Evolutionary conservation across 805 yeast species (phyloP), one percentile per base, ranked within the genome.

Genomic region (Jamesozyma jinghongensis): DNA sequence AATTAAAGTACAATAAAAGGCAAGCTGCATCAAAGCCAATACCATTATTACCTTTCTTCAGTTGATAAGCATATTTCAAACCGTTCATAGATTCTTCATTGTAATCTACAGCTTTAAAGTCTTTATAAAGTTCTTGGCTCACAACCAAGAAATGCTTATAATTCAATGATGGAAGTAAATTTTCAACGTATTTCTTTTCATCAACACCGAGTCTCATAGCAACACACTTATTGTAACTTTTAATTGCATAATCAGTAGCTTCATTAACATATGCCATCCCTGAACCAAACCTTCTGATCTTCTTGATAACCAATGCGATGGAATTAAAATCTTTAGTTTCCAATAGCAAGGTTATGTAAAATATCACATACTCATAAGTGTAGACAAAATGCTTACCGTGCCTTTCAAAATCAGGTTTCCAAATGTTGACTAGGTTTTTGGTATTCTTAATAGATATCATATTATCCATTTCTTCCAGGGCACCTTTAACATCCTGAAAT

Each of bases 301-400:
- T 83, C 30, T 79, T 82, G 10, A 80, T 71, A 54, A 88, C 69
- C 5, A 68, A 61, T 2, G 78, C 67, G 46, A 92, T 63, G 0
- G 77, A 67, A 13, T 71, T 72, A 35, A 81, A 66, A 50, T 86
- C 90, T 8, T 68, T 62, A 7, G 73, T 66, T 19, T 66, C 59
- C 27, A 69, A 63, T 19, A 85, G 59, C 19, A 88, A 53, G 18
- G 72, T 73, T 36, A 82, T 71, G 50, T 71, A 79, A 53, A 80
- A 82, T 36, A 65, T 57, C 18, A 85, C 73, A 54, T 92, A 90
- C 40, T 78, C 75, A 47, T 69, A 72, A 26, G 81, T 80, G 61
- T 82, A 86, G 10, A 76, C 77, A 57, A 87, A 90, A 61, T 90
- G 96, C 50, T 84, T 85, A 0, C 99, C 99, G 0, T 97, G 92